phyloP scores from a whole-genome alignment of 2,329 filamentous ascomycete genomes.

The Talaromyces sp. region DNA sequence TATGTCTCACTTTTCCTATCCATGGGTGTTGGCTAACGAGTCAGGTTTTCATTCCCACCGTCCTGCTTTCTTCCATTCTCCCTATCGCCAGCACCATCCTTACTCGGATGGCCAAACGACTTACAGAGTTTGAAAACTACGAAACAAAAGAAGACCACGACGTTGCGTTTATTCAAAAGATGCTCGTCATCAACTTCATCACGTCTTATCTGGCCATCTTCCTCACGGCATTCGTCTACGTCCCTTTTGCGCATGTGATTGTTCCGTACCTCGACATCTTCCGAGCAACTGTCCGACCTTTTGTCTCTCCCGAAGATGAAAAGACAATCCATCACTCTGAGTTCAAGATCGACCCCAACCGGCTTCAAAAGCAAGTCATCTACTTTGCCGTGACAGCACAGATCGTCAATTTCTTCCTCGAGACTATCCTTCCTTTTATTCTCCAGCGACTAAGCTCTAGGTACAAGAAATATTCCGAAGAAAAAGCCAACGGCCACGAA shows the following conservation, averaged over 20 bases:
- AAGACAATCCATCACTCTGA: slow-evolving; percentile 51
- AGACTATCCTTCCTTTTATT: slow-evolving; percentile 79
- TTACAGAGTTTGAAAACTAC: slow-evolving; percentile 90
- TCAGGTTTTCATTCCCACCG: slow-evolving; percentile 82
- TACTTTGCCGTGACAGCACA: slow-evolving; percentile 97
- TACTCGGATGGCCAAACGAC: slow-evolving; percentile 71
- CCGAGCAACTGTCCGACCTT: slow-evolving; percentile 69
- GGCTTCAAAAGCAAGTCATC: slow-evolving; percentile 87
- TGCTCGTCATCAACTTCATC: slow-evolving; percentile 97
- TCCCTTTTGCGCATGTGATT: slow-evolving; percentile 83
- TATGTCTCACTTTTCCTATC: slow-evolving; percentile 44
- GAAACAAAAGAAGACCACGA: slow-evolving; percentile 82
- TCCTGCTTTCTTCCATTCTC: slow-evolving; percentile 76
- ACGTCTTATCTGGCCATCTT: slow-evolving; percentile 90
- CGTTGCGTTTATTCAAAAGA: slow-evolving; percentile 82
- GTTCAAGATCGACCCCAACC: slow-evolving; percentile 80
- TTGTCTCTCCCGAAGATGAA: slow-evolving; percentile 73
- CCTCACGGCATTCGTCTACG: slow-evolving; percentile 90
- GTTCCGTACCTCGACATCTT: slow-evolving; percentile 90
- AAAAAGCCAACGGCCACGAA: slow-evolving; percentile 28
- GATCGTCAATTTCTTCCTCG: slow-evolving; percentile 81
- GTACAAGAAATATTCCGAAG: slow-evolving; percentile 50
- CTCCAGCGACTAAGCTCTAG: slow-evolving; percentile 79
- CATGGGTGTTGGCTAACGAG: background rate
- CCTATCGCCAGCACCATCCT: slow-evolving; percentile 79